A percentile compares a stretch with the other conserved stretches of the same genome.
These are phyloP conservation scores for Verticillium tricorpus DNA, from an alignment of 2,329 filamentous ascomycete genomes.

Conservation along the genomic window DNA sequence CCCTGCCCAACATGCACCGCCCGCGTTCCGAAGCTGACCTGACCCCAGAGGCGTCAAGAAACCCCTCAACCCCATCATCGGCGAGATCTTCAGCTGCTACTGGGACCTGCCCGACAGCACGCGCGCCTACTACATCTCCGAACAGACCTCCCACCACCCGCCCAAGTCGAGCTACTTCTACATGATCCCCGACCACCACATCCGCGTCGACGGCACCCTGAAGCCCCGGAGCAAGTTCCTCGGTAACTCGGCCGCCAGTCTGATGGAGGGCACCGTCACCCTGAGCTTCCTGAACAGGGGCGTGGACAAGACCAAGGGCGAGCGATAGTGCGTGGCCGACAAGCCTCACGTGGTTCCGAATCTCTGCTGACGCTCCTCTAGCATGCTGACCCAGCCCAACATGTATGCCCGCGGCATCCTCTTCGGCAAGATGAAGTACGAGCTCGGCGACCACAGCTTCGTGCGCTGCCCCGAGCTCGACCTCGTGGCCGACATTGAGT, in stretches of 20 bases:
- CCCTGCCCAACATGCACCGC: background rate
- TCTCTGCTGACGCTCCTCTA: conserved; percentile 29
- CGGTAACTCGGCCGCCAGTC: conserved; percentile 92
- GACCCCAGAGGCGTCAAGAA: conserved; percentile 84
- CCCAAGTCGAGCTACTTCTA: conserved; percentile 99
- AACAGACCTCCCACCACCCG: conserved; percentile 97
- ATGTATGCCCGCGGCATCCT: conserved; percentile 98
- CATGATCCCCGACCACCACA: conserved; percentile 89
- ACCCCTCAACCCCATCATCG: conserved; percentile 91
- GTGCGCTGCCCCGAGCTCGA: conserved; percentile 86
- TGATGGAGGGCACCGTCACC: conserved; percentile 96
- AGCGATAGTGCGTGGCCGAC: conserved; percentile 72
- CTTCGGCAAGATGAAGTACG: conserved; percentile 99
- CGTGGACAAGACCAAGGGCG: conserved; percentile 58
- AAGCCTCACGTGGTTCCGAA: background rate
- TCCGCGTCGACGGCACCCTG: conserved; percentile 90
- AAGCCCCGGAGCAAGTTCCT: conserved; percentile 94
- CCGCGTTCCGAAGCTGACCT: conserved; percentile 2
- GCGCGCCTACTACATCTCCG: conserved; percentile 89
- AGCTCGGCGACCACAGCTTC: conserved; percentile 92
- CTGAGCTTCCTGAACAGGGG: conserved; percentile 78
- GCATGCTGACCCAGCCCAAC: conserved; percentile 92
- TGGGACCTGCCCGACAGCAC: conserved; percentile 88
- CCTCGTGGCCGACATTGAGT: conserved; percentile 86
- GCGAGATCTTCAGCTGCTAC: conserved; percentile 91